Evolutionary conservation across 495 filamentous ascomycete genomes (phyloP).

Genomic region (Daldinia grandis): DNA sequence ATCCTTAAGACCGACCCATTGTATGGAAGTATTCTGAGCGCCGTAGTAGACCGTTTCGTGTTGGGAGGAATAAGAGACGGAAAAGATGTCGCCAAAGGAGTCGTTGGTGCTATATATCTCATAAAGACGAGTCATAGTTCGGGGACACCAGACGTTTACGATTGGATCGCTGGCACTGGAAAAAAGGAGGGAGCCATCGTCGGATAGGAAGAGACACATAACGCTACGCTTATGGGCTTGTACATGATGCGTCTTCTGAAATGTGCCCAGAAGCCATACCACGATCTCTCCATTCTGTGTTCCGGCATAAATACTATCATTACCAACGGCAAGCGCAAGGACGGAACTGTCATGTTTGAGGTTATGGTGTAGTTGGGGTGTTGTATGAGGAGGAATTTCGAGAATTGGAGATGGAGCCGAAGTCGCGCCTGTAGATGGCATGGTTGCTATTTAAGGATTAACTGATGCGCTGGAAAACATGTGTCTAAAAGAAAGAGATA

Average conservation of each 20-base stretch:
- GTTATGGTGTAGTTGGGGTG: slow-evolving; percentile 70
- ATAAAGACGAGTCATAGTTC: slow-evolving; percentile 65
- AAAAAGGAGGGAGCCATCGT: slow-evolving; percentile 79
- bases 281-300: slow-evolving; percentile 92
- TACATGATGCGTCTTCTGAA: slow-evolving; percentile 75
- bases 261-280: slow-evolving; percentile 88
- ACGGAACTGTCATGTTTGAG: slow-evolving; percentile 77
- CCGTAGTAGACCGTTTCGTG: slow-evolving; percentile 88
- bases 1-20: slow-evolving; percentile 65
- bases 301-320: slow-evolving; percentile 78
- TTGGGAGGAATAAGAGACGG: slow-evolving; percentile 80
- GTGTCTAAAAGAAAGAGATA: background rate
- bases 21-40: slow-evolving; percentile 93
- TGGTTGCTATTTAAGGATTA: slow-evolving; percentile 23
- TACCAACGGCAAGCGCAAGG: slow-evolving; percentile 71
- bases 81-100: slow-evolving; percentile 90
- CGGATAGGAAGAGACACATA: slow-evolving; percentile 80
- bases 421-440: slow-evolving; percentile 27
- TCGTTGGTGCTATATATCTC: slow-evolving; percentile 94
- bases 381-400: slow-evolving; percentile 51
- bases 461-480: slow-evolving; percentile 2
- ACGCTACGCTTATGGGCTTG: slow-evolving; percentile 91
- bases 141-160: slow-evolving; percentile 75
- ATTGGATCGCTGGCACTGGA: slow-evolving; percentile 94
- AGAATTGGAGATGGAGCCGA: slow-evolving; percentile 42